Evolutionary conservation across 352 stramenopile species (phyloP), one percentile per base, ranked within the genome.

Genomic region (Pythium guiyangense): DNA sequence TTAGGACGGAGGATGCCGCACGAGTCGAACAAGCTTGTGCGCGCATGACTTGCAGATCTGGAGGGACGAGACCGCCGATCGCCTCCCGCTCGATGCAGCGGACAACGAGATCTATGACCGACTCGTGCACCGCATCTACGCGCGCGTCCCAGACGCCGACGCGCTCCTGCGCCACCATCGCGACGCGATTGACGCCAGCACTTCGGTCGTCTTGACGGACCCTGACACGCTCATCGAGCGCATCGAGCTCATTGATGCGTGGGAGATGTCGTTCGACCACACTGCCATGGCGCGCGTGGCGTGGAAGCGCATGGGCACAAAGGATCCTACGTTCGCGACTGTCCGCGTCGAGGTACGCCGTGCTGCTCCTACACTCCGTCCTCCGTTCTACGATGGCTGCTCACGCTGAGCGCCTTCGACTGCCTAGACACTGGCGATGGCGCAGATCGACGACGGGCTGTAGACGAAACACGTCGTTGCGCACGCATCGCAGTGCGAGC

Each of bases 161-260:
- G 37, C 60, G 0, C 64, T 76, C 22, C 12, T 39, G 9, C 9
- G 34, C 34, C 34, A n/a, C n/a, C n/a, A n/a, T n/a, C n/a, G n/a
- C n/a, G n/a, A n/a, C n/a, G n/a, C n/a, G n/a, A n/a, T n/a, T n/a
- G n/a, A n/a, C n/a, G n/a, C n/a, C n/a, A n/a, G n/a, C n/a, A n/a
- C n/a, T n/a, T n/a, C n/a, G n/a, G n/a, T n/a, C n/a, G n/a, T n/a
- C n/a, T n/a, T n/a, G n/a, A n/a, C n/a, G n/a, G n/a, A n/a, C n/a
- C n/a, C n/a, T n/a, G n/a, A n/a, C n/a, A n/a, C n/a, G n/a, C n/a
- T n/a, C n/a, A n/a, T n/a, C n/a, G n/a, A 39, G 34, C 34, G 12
- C 34, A 39, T 39, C 12, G 44, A 49, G 17, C 6, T 31, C 25
- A 6, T 29, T 12, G 44, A 49, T 15, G 44, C n/a, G 15, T 0